phyloP scores from a whole-genome alignment of 495 filamentous ascomycete species.

The Viridothelium virens region DNA sequence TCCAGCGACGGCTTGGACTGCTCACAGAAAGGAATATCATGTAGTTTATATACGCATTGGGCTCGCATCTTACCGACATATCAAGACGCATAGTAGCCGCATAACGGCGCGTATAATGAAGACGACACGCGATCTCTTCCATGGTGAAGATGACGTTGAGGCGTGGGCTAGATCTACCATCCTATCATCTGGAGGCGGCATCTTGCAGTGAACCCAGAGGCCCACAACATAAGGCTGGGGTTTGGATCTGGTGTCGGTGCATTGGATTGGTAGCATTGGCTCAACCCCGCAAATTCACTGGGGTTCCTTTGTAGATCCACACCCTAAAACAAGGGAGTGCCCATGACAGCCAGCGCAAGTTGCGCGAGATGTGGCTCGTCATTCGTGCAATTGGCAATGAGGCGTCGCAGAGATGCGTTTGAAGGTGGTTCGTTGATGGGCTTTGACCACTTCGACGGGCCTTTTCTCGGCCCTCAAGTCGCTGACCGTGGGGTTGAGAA shows the following conservation, averaged over 20 bases:
- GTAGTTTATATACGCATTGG: not conserved
- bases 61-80: not conserved
- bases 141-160: not conserved
- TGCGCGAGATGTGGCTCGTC: not conserved
- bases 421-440: not conserved
- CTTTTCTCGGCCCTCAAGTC: not conserved
- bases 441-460: not conserved
- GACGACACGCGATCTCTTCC: not conserved
- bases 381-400: not conserved
- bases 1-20: not conserved
- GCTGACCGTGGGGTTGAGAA: not conserved
- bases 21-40: not conserved
- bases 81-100: not conserved
- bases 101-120: not conserved
- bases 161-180: not conserved
- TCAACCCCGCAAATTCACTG: constrained; percentile 4
- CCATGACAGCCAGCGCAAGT: not conserved
- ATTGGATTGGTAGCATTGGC: not conserved
- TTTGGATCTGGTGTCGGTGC: not conserved
- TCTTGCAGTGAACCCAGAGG: not conserved
- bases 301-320: not conserved
- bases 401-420: not conserved
- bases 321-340: not conserved
- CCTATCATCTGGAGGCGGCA: not conserved
- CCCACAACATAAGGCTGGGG: not conserved